phyloP scores from a whole-genome alignment of 2,329 filamentous ascomycete species.

The Thermothelomyces thermophilus region DNA sequence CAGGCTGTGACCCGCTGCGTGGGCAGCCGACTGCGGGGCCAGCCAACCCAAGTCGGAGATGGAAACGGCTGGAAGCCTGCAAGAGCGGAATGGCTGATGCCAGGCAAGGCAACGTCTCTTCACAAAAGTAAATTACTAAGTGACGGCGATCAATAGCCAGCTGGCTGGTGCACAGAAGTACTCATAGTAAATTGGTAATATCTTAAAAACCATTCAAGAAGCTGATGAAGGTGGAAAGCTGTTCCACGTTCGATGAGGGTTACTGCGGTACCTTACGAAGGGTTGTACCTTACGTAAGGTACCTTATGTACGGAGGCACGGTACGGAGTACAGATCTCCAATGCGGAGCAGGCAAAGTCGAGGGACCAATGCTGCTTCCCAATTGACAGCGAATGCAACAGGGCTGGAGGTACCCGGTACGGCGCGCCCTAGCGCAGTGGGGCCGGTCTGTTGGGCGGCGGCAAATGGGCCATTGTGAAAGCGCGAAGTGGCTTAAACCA shows the following conservation, averaged over 20 bases:
- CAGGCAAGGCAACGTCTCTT: not conserved
- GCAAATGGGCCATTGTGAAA: slow-evolving; percentile 18
- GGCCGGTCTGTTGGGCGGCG: slow-evolving; percentile 3
- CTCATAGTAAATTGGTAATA: too few species aligned
- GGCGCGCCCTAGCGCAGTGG: not conserved
- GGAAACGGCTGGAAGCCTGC: slow-evolving; percentile 8
- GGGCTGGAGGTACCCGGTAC: slow-evolving; percentile 16
- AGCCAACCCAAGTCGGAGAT: slow-evolving; percentile 1
- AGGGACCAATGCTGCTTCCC: not conserved
- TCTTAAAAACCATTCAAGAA: too few species aligned
- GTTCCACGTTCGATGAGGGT: not conserved
- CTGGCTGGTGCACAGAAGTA: too few species aligned
- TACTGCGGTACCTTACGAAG: too few species aligned
- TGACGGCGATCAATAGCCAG: too few species aligned
- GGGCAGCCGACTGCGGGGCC: slow-evolving; percentile 3
- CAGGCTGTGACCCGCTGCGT: slow-evolving; percentile 1
- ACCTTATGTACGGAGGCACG: too few species aligned
- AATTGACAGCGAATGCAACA: slow-evolving; percentile 3
- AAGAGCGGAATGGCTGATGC: not conserved
- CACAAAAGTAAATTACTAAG: too few species aligned
- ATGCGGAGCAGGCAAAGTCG: not conserved
- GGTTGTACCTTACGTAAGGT: too few species aligned
- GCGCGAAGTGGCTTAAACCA: slow-evolving; percentile 23
- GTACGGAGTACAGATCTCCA: not conserved
- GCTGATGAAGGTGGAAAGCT: not conserved